Base-by-base conservation (phyloP, 2,329 filamentous ascomycete genomes). In the Epichloe elymi region DNA sequence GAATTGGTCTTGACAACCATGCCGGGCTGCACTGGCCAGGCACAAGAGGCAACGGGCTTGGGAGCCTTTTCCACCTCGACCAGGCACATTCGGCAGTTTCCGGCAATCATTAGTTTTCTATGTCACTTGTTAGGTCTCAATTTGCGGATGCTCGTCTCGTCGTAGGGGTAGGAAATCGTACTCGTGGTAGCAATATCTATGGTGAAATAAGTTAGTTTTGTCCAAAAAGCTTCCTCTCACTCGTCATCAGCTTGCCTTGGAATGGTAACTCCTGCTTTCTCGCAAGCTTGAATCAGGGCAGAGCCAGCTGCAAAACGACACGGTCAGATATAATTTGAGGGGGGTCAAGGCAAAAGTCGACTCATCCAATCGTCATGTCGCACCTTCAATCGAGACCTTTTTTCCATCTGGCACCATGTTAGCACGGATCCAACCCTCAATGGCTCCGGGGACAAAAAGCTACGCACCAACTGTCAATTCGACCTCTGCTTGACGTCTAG, bases 1-100 rank as follows among this genome's bases (percentile, higher is more conserved):
- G 93, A 96, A 72, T 96, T 88, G 57, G 93, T 98, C 80, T 97
- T 96, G 63, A 98, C 93, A 49, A 95, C 89, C 93, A 98, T 98
- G 55, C 93, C 93, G 51, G 93, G 88, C 70, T 96, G 90, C 60
- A 97, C 93, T 49, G 93, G 93, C 93, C 93, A 98, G 61, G 93
- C 93, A 72, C 93, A 98, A 56, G 93, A 98, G 62, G 93, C 93
- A 52, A 97, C 90, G 54, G 93, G 93, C 74, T 98, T 98, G 53
- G 93, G 93, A 54, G 88, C 87, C 71, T 83, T 82, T 74, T 97
- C 93, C 59, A 98, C 93, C 76, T 98, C 93, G 65, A 98, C 93
- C 65, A 98, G 75, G 73, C 93, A 98, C 93, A 98, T 98, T 75
- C 93, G 89, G 71, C 93, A 98, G 74, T 97, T 98, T 71, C 93